phyloP scores from a whole-genome alignment of 148 eudicot genomes.

The Linanthus parryae region DNA sequence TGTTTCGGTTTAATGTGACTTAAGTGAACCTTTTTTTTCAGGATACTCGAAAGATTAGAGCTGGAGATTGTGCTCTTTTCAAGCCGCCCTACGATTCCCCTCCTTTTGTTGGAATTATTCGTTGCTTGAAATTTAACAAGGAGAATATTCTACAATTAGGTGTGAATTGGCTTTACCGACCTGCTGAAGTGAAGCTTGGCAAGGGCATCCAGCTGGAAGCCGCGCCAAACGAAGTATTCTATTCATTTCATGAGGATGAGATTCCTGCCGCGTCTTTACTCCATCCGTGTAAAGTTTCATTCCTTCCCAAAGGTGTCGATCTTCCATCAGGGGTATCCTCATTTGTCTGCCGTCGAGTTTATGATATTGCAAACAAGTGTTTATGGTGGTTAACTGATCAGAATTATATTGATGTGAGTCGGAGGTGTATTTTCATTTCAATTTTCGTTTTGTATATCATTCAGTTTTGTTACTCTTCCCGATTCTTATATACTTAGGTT shows the following conservation, averaged over 20 bases:
- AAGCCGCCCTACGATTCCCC: constrained; percentile 64
- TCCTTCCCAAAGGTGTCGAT: constrained; percentile 73
- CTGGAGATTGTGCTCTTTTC: constrained; percentile 87
- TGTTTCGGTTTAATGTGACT: too few species aligned
- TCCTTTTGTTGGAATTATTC: constrained; percentile 68
- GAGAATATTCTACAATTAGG: constrained; percentile 38
- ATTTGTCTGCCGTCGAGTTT: constrained; percentile 78
- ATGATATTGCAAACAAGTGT: constrained; percentile 65
- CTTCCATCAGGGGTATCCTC: constrained; percentile 72
- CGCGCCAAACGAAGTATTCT: constrained; percentile 80
- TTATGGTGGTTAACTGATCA: constrained; percentile 86
- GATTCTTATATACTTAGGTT: too few species aligned
- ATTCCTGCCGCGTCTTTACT: constrained; percentile 81
- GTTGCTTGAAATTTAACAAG: constrained; percentile 29
- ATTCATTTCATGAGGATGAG: constrained; percentile 85
- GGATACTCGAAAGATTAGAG: constrained; percentile 68
- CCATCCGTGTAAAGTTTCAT: constrained; percentile 92
- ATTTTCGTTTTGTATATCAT: neutral
- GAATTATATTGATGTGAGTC: constrained; percentile 70
- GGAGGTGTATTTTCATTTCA: neutral
- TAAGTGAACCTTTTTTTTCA: too few species aligned
- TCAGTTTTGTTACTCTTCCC: too few species aligned
- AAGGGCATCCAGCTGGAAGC: constrained; percentile 58
- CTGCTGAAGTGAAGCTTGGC: constrained; percentile 61
- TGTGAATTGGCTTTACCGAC: constrained; percentile 91